Evolutionary conservation across 441 rosid genomes (phyloP), one percentile per base, ranked within the genome.

Genomic region (Pelargonium australe): DNA sequence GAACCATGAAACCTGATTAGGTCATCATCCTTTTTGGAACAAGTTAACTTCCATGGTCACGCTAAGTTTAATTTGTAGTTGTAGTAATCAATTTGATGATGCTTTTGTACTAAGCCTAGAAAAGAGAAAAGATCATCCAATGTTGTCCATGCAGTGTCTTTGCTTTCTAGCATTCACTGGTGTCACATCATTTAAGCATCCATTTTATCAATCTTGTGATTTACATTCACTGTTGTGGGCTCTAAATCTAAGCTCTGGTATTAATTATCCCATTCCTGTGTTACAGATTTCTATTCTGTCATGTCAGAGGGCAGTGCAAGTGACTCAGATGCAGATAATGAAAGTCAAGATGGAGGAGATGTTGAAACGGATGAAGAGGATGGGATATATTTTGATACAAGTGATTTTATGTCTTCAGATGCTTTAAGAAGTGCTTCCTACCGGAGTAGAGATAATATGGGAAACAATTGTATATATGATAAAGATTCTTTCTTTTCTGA

Each of bases 291-390:
- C 25, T 55, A 55, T 55, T 55, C 62, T 9, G 62, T 55, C 62
- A 55, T 55, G 62, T 55, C 62, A 80, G 93, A 87, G 72, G 91
- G 84, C 69, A 86, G 87, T 78, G 81, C 77, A 45, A 82, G 77
- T 72, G 97, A 83, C 70, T 76, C 91, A 13, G 95, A 89, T 73
- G 89, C 84, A 72, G 95, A 89, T 45, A 86, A 85, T 82, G 97
- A 84, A 70, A 78, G 88, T 76, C 81, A 70, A 70, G 93, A 86
- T 80, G 93, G 79, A 63, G 91, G 87, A 11, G 95, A 89, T 78
- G 97, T 86, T 75, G 97, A 91, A 80, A 83, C 90, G n/a, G 94
- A 88, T 75, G 96, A 85, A 0, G 94, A 88, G 17, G 91, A 84
- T 62, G 74, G 79, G 72, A 43, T 83, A 7, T 90, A 83, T 80